Base-by-base conservation (phyloP, 139 green algal species). In the Edaphochlamys debaryana region DNA sequence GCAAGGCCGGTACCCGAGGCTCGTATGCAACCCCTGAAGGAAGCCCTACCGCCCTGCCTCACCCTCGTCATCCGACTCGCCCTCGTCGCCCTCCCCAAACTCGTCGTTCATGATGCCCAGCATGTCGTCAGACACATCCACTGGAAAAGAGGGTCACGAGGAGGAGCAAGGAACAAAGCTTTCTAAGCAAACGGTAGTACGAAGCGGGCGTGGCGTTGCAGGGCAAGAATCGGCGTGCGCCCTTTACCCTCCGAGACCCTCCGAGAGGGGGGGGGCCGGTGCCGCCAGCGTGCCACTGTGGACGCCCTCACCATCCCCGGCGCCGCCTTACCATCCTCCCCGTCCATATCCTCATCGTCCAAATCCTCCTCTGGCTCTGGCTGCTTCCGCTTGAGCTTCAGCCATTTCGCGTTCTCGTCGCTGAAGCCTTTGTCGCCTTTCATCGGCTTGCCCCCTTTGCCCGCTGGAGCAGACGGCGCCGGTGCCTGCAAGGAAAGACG, bases 351-450 rank as follows among this genome's bases (percentile, higher is more conserved):
- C 80, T 81, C 70, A 25, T 56, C 58, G 48, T 85, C 79, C 15
- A 69, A 32, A 5, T 79, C 79, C 52, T 68, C 74, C 36, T 82
- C 78, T 25, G 78, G 67, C 56, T 86, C 85, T 20, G 70, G 71
- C 79, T 89, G 79, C 79, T 82, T 79, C 23, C 79, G 63, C 52
- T 90, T 86, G 1, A 92, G 92, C 85, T 95, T 96, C 6, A 97
- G 88, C 94, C 94, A 97, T n/a, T 85, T 90, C 4, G 85, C 85
- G 62, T 97, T 97, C 25, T 92, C 64, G 54, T 97, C 94, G 20
- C 83, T 89, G 81, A 97, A 97, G 0, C 88, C 92, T 4, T 67
- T 71, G 27, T 45, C 71, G n/a, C 48, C 40, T 41, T 81, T 71
- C 60, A 42, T 15, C 7, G 20, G 17, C n/a, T 82, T 82, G 5